Conservation (phyloP, 495 filamentous ascomycete species). For the Neurospora sp. region DNA sequence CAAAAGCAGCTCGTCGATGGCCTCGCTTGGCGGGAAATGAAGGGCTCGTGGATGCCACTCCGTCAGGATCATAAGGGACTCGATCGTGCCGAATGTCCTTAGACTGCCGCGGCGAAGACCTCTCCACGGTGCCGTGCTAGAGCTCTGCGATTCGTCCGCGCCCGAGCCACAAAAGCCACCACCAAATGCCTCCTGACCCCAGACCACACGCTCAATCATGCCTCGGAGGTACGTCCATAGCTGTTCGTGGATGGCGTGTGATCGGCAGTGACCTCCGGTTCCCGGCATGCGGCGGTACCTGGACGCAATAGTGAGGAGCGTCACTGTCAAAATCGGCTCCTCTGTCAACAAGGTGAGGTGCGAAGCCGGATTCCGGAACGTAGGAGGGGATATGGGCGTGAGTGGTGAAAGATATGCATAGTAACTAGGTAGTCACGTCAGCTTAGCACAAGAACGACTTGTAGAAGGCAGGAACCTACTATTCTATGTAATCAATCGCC, state of each 20-base stretch:
- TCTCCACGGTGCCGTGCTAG: slow-evolving; percentile 48
- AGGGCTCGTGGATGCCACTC: slow-evolving; percentile 95
- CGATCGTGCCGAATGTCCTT: slow-evolving; percentile 83
- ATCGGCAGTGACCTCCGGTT: slow-evolving; percentile 72
- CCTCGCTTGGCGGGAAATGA: slow-evolving; percentile 86
- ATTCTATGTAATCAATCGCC: slow-evolving; percentile 84
- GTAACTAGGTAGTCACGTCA: slow-evolving; percentile 46
- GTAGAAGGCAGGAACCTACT: slow-evolving; percentile 42
- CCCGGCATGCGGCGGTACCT: slow-evolving; percentile 69
- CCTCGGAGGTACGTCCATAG: slow-evolving; percentile 91
- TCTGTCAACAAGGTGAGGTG: slow-evolving; percentile 72
- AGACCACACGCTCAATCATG: slow-evolving; percentile 89
- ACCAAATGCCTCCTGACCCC: slow-evolving; percentile 90
- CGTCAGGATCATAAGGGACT: slow-evolving; percentile 84
- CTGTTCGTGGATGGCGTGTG: slow-evolving; percentile 86
- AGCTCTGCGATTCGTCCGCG: slow-evolving; percentile 52
- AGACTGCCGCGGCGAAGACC: slow-evolving; percentile 62
- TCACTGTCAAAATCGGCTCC: slow-evolving; percentile 85
- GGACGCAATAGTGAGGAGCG: slow-evolving; percentile 81
- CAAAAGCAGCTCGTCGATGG: slow-evolving; percentile 49
- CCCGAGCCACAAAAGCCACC: slow-evolving; percentile 77
- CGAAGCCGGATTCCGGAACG: slow-evolving; percentile 62
- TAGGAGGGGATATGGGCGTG: slow-evolving; percentile 82
- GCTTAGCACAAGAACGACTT: background rate
- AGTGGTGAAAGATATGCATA: slow-evolving; percentile 81